phyloP scores from a whole-genome alignment of 2,329 filamentous ascomycete genomes.

The Pyrenophora graminea region DNA sequence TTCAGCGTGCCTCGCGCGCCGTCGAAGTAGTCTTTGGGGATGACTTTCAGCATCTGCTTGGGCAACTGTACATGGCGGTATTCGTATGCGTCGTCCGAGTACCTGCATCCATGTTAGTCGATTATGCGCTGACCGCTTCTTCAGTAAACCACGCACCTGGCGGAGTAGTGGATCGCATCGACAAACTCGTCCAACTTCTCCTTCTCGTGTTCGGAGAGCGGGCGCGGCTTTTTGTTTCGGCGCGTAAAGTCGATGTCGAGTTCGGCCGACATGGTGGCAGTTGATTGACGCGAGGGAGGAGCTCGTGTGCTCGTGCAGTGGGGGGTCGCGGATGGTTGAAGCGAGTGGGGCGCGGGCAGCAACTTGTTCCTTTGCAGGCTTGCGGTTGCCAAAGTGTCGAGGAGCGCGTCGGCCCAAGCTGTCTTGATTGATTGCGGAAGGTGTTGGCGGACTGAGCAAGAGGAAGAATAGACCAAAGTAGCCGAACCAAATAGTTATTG shows the following conservation, averaged over 20 bases:
- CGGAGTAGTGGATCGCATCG: slow-evolving; percentile 93
- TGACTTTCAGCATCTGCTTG: slow-evolving; percentile 97
- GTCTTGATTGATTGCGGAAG: background rate
- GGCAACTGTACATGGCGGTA: slow-evolving; percentile 98
- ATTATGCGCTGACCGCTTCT: slow-evolving; percentile 17
- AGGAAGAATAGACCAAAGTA: slow-evolving; percentile 20
- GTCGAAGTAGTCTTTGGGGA: slow-evolving; percentile 94
- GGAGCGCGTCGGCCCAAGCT: slow-evolving; percentile 1
- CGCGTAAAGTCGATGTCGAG: slow-evolving; percentile 78
- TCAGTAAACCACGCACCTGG: slow-evolving; percentile 64
- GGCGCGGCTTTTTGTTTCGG: slow-evolving; percentile 83
- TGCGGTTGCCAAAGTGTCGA: slow-evolving; percentile 4
- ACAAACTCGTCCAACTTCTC: slow-evolving; percentile 87
- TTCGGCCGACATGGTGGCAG: slow-evolving; percentile 34
- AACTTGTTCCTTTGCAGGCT: background rate
- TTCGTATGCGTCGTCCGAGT: slow-evolving; percentile 89
- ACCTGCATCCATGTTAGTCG: slow-evolving; percentile 60
- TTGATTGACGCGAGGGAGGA: slow-evolving; percentile 6
- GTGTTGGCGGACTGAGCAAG: slow-evolving; percentile 7
- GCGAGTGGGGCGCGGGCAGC: slow-evolving; percentile 20
- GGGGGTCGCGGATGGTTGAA: slow-evolving; percentile 22
- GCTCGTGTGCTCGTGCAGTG: slow-evolving; percentile 41
- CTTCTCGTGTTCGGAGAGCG: slow-evolving; percentile 79
- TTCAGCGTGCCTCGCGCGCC: slow-evolving; percentile 88
- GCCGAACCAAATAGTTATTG: slow-evolving; percentile 28